A percentile compares a stretch with the other conserved stretches of the same genome.
Evolutionary conservation across 2,329 filamentous ascomycete genomes (phyloP).

Genomic region (Fusarium illudens): DNA sequence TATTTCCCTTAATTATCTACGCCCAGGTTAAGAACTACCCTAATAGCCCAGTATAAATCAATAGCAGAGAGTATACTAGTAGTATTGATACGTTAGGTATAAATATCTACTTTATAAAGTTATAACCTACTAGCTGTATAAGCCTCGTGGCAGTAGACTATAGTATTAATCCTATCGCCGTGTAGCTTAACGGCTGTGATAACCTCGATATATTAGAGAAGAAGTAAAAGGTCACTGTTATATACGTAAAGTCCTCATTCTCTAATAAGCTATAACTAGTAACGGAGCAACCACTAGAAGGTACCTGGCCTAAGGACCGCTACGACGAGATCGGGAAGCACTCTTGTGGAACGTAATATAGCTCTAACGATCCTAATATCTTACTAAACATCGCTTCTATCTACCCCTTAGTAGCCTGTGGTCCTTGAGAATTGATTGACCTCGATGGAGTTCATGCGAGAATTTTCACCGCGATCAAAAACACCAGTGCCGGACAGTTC

Average conservation of each 20-base stretch:
- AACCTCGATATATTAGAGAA: background rate
- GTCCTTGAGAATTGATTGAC: background rate
- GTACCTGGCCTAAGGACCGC: background rate
- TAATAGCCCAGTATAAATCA: background rate
- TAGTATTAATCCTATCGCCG: background rate
- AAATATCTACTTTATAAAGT: background rate
- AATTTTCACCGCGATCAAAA: background rate
- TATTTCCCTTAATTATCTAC: background rate
- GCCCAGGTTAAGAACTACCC: background rate
- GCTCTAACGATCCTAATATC: background rate
- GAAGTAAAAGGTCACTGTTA: background rate
- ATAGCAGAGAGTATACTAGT: background rate
- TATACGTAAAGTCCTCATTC: background rate
- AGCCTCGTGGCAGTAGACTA: background rate
- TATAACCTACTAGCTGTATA: background rate
- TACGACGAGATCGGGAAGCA: background rate
- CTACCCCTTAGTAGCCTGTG: background rate
- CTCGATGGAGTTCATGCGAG: background rate
- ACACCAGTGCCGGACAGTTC: background rate
- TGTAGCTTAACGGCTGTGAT: background rate
- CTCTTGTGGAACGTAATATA: no score
- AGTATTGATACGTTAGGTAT: background rate
- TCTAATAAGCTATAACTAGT: background rate
- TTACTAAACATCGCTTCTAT: background rate
- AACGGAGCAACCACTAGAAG: background rate